Evolutionary conservation across 768 basidiomycete species (phyloP).

Genomic region (Rubroboletus satanas): DNA sequence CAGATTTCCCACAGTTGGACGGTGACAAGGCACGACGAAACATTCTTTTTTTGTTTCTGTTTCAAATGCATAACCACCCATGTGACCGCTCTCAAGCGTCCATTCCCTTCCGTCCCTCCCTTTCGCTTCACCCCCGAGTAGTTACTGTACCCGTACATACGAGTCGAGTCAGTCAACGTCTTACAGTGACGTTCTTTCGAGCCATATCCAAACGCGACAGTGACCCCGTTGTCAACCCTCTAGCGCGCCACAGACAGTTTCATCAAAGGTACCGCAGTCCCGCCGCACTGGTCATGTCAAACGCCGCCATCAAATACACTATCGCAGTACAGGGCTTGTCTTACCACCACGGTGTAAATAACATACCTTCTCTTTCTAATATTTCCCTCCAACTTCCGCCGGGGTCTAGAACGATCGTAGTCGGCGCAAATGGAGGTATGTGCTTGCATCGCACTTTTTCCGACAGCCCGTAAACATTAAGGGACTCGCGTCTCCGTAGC

Average conservation of each 20-base stretch:
- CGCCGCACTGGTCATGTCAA: background rate
- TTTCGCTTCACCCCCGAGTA: background rate
- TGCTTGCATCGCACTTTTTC: slow-evolving; percentile 3
- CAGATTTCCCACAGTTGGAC: slow-evolving; percentile 4
- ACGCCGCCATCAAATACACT: slow-evolving; percentile 3
- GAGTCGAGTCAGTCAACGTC: background rate
- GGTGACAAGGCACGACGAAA: too few relatives aligned
- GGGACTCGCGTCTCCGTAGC: slow-evolving; percentile 39
- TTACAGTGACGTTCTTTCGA: too few relatives aligned
- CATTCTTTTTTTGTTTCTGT: too few relatives aligned
- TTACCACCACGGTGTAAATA: slow-evolving; percentile 47
- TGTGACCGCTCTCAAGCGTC: too few relatives aligned
- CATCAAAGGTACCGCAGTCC: background rate
- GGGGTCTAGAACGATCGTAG: slow-evolving; percentile 79
- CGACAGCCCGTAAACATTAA: background rate
- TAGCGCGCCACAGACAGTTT: background rate
- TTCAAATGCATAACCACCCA: too few relatives aligned
- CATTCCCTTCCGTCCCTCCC: too few relatives aligned
- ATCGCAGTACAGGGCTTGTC: slow-evolving; percentile 49
- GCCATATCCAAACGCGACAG: background rate
- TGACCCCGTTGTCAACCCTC: background rate
- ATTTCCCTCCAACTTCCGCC: slow-evolving; percentile 62
- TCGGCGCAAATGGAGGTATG: slow-evolving; percentile 93
- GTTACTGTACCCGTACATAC: background rate
- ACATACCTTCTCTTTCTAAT: slow-evolving; percentile 54